Conservation (phyloP, 768 basidiomycete species). For the Leccinum barrowsii region DNA sequence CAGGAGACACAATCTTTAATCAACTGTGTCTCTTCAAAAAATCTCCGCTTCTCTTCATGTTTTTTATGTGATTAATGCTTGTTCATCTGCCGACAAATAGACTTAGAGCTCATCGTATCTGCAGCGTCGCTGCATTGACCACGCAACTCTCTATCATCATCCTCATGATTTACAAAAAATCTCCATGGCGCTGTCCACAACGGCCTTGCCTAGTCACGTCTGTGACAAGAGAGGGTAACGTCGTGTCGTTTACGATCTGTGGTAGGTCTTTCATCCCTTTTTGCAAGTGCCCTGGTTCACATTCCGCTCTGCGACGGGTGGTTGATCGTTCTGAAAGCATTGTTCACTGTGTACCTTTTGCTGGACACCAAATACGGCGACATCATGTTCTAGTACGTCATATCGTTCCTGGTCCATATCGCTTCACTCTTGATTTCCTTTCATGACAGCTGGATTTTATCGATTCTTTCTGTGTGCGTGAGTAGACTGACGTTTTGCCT, state of each 20-base stretch:
- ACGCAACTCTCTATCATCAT: constrained; percentile 1
- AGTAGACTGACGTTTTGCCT: not conserved
- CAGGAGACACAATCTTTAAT: constrained; percentile 1
- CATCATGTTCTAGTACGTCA: constrained; percentile 12
- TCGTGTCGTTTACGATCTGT: not conserved
- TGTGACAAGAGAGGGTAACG: constrained; percentile 3
- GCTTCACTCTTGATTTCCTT: not conserved
- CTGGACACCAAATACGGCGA: constrained; percentile 4
- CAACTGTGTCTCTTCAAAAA: constrained; percentile 7
- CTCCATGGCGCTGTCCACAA: not conserved
- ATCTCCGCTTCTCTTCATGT: not conserved
- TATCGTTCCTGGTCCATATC: not conserved
- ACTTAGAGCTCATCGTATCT: not conserved
- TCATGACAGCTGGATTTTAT: constrained; percentile 3
- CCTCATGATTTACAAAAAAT: constrained; percentile 6
- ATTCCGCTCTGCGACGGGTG: not conserved
- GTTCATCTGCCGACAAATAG: not conserved
- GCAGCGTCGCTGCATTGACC: not conserved
- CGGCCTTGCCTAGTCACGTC: not conserved
- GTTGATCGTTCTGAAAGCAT: not conserved
- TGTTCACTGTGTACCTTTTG: constrained; percentile 5
- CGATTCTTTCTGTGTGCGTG: constrained; percentile 8
- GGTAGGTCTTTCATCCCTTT: not conserved
- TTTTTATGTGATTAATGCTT: constrained; percentile 5
- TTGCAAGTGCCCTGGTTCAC: not conserved